phyloP scores from a whole-genome alignment of 2,329 filamentous ascomycete genomes.

The Cladosporium sp. region DNA sequence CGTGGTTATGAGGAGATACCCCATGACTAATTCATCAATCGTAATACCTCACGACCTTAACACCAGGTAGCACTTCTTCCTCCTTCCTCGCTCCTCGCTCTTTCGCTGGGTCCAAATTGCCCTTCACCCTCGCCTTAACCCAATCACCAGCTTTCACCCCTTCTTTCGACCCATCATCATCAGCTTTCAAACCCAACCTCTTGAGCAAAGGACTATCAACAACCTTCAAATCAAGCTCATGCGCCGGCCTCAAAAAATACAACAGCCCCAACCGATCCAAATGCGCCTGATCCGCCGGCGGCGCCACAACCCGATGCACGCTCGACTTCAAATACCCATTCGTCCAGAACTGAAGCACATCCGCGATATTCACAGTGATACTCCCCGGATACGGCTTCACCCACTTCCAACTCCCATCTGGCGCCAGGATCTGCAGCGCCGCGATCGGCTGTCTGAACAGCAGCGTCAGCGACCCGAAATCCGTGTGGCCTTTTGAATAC shows the following conservation, averaged over 20 bases:
- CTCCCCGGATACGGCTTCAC: constrained; percentile 42
- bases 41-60: constrained; percentile 35
- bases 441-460: constrained; percentile 46
- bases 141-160: constrained; percentile 33
- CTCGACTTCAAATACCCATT: constrained; percentile 50
- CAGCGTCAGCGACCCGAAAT: constrained; percentile 46
- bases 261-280: constrained; percentile 46
- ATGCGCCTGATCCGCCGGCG: constrained; percentile 50
- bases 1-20: constrained; percentile 13
- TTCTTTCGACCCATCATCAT: constrained; percentile 24
- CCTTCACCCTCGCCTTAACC: constrained; percentile 31
- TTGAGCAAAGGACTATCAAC: constrained; percentile 31
- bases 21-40: constrained; percentile 38
- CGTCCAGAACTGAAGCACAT: constrained; percentile 42
- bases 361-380: constrained; percentile 45
- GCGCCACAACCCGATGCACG: constrained; percentile 52
- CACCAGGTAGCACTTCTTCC: constrained; percentile 33
- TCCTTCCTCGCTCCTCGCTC: constrained; percentile 20
- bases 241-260: constrained; percentile 41
- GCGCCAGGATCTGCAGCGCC: constrained; percentile 40
- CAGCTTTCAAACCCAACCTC: constrained; percentile 26
- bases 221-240: constrained; percentile 30
- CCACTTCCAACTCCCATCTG: constrained; percentile 44
- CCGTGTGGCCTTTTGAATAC: constrained; percentile 40
- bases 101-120: constrained; percentile 30